phyloP scores from a whole-genome alignment of 2,329 filamentous ascomycete genomes.

The Leptographium radiaticola region DNA sequence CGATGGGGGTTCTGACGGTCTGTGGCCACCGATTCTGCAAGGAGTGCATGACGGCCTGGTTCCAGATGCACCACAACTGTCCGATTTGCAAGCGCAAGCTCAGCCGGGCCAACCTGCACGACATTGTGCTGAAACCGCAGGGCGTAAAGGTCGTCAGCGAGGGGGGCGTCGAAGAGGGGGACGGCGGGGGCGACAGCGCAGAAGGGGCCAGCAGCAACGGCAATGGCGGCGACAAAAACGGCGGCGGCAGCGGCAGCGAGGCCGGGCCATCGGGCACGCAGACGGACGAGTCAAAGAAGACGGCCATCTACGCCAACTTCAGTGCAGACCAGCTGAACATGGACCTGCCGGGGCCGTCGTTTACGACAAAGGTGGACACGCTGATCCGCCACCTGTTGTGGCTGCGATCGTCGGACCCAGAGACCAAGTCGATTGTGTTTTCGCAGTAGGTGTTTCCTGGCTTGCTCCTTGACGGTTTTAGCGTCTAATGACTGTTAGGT shows the following conservation, averaged over 20 bases:
- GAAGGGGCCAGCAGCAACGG: conserved; percentile 6
- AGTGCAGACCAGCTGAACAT: conserved; percentile 58
- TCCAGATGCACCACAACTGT: conserved; percentile 58
- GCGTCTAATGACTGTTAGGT: conserved; percentile 23
- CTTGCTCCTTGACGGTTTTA: background rate
- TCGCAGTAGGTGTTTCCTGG: conserved; percentile 44
- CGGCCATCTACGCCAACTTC: conserved; percentile 65
- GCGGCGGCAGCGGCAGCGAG: background rate
- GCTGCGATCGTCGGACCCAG: conserved; percentile 72
- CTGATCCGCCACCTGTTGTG: conserved; percentile 70
- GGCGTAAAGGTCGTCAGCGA: conserved; percentile 50
- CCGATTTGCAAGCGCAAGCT: conserved; percentile 71
- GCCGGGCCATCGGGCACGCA: background rate
- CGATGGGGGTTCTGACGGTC: conserved; percentile 67
- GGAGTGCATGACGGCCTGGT: conserved; percentile 74
- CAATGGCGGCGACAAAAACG: conserved; percentile 7
- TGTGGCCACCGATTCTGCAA: conserved; percentile 92
- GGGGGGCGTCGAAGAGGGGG: conserved; percentile 15
- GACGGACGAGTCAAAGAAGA: conserved; percentile 16
- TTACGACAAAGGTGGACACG: conserved; percentile 83
- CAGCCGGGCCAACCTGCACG: conserved; percentile 56
- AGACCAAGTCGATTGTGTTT: conserved; percentile 87
- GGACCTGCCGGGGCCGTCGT: conserved; percentile 59
- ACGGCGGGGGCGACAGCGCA: background rate
- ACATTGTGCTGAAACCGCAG: conserved; percentile 72